Evolutionary conservation across 805 yeast species (phyloP).

Genomic region (Yamadazyma insecticola): DNA sequence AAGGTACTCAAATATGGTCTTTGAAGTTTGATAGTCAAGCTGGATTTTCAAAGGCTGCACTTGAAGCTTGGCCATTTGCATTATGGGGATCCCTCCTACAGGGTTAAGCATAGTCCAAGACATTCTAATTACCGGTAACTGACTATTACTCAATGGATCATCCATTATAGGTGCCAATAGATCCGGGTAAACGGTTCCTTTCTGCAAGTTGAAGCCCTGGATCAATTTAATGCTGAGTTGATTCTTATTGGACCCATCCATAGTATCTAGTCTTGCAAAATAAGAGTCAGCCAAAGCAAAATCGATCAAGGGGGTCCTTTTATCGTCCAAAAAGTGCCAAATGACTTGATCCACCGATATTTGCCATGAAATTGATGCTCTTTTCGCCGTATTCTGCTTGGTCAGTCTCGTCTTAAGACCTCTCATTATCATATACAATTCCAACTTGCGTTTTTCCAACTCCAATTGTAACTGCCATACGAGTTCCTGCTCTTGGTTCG

Average conservation of each 20-base stretch:
- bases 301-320: conserved; percentile 63
- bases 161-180: conserved; percentile 49
- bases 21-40: conserved; percentile 68
- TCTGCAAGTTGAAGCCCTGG: conserved; percentile 64
- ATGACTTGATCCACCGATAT: conserved; percentile 59
- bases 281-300: conserved; percentile 58
- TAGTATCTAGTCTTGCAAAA: conserved; percentile 57
- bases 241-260: conserved; percentile 66
- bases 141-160: conserved; percentile 5
- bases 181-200: conserved; percentile 61
- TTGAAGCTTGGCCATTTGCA: conserved; percentile 56
- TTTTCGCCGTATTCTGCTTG: conserved; percentile 15
- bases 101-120: conserved; percentile 80
- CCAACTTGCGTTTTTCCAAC: conserved; percentile 27
- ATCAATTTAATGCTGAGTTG: conserved; percentile 54
- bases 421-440: conserved; percentile 30
- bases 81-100: conserved; percentile 86
- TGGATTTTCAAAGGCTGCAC: conserved; percentile 67
- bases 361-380: conserved; percentile 19
- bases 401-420: conserved; percentile 21
- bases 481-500: conserved; percentile 16
- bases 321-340: conserved; percentile 61
- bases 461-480: conserved; percentile 25
- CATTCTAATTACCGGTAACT: conserved; percentile 22
- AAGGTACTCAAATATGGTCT: conserved; percentile 58